phyloP scores from a whole-genome alignment of 2,329 filamentous ascomycete genomes.

The Aureobasidium sp. region DNA sequence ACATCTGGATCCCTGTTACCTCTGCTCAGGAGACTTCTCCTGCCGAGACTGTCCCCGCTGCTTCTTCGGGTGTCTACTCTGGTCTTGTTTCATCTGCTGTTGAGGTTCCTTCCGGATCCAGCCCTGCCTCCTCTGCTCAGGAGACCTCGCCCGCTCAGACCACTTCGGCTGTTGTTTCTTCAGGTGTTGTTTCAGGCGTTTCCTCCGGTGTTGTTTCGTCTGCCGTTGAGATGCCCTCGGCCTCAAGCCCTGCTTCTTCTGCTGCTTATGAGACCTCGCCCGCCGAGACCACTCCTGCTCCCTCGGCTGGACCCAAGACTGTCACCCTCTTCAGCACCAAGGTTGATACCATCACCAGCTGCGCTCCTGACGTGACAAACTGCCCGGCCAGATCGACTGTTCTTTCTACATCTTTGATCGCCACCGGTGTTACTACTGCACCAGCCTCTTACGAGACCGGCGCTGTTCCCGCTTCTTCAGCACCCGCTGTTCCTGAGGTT shows the following conservation, averaged over 20 bases:
- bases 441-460: slow-evolving; percentile 11
- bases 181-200: neutral
- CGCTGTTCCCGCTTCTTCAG: neutral
- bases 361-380: slow-evolving; percentile 14
- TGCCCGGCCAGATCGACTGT: slow-evolving; percentile 22
- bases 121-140: neutral
- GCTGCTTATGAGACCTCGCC: slow-evolving; percentile 12
- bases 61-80: neutral
- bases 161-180: slow-evolving; percentile 12
- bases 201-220: neutral
- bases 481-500: neutral
- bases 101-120: neutral
- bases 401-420: slow-evolving; percentile 13
- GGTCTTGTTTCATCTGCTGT: neutral
- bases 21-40: slow-evolving; percentile 5
- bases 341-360: slow-evolving; percentile 14
- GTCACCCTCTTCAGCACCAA: slow-evolving; percentile 14
- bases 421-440: slow-evolving; percentile 12
- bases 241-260: neutral
- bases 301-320: slow-evolving; percentile 17
- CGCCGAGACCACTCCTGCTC: slow-evolving; percentile 11
- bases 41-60: slow-evolving; percentile 1
- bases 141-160: slow-evolving; percentile 9
- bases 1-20: slow-evolving; percentile 10
- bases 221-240: neutral